Evolutionary conservation across 2,329 filamentous ascomycete genomes (phyloP).

Genomic region (Aspergillus sp.): DNA sequence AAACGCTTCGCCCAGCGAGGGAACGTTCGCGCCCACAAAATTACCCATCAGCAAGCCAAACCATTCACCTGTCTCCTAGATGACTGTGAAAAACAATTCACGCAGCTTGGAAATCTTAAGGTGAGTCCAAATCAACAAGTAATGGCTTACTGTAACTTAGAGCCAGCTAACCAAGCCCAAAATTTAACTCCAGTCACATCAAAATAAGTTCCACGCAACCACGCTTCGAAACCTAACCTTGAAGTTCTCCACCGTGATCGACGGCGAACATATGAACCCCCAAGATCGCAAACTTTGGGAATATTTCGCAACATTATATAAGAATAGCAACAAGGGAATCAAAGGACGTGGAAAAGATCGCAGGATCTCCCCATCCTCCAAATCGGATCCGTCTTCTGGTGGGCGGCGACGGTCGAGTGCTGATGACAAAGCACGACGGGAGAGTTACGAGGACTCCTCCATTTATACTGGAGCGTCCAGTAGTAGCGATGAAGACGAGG

Average conservation of each 20-base stretch:
- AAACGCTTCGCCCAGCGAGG: slow-evolving; percentile 83
- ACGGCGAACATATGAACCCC: slow-evolving; percentile 62
- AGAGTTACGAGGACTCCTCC: slow-evolving; percentile 31
- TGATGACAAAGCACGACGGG: slow-evolving; percentile 26
- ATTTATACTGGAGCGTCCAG: slow-evolving; percentile 32
- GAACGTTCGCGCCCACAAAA: slow-evolving; percentile 80
- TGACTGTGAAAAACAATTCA: slow-evolving; percentile 83
- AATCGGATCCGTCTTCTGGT: slow-evolving; percentile 17
- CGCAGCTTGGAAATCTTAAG: slow-evolving; percentile 89
- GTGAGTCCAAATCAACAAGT: slow-evolving; percentile 43
- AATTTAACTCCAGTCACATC: slow-evolving; percentile 64
- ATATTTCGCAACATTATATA: slow-evolving; percentile 87
- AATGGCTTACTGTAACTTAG: background rate
- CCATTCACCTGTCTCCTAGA: slow-evolving; percentile 80
- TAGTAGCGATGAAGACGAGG: slow-evolving; percentile 35
- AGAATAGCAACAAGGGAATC: slow-evolving; percentile 98
- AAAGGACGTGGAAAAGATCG: slow-evolving; percentile 90
- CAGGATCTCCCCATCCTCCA: slow-evolving; percentile 35
- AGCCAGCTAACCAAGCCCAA: background rate
- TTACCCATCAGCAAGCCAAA: slow-evolving; percentile 75
- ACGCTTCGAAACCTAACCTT: slow-evolving; percentile 68
- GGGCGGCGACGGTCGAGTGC: slow-evolving; percentile 20
- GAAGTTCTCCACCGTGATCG: slow-evolving; percentile 66
- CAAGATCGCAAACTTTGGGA: slow-evolving; percentile 76
- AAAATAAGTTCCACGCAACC: slow-evolving; percentile 88